Evolutionary conservation across 352 stramenopile genomes (phyloP).

Genomic region (Chrysophaeum taylorii): DNA sequence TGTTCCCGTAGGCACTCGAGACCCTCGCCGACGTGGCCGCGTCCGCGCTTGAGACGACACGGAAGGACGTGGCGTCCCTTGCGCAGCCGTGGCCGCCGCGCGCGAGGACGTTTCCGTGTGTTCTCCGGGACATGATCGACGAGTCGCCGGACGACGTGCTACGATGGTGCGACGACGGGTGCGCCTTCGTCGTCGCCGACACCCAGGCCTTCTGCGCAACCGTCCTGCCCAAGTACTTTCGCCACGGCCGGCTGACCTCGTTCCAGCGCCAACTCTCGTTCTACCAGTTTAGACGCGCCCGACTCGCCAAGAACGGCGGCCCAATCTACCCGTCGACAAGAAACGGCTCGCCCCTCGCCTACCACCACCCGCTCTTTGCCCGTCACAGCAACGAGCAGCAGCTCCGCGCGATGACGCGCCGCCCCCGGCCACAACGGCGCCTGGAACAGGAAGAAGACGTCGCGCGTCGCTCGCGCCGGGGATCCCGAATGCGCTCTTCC

Average conservation of each 20-base stretch:
- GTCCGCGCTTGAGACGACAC: not conserved
- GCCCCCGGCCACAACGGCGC: too few relatives aligned
- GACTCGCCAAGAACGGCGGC: not conserved
- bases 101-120: not conserved
- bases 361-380: not conserved
- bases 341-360: not conserved
- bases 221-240: not conserved
- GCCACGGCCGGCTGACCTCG: constrained; percentile 24
- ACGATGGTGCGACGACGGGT: not conserved
- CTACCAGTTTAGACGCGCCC: not conserved
- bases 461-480: too few relatives aligned
- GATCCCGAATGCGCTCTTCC: too few relatives aligned
- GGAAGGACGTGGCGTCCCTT: too few relatives aligned
- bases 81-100: not conserved
- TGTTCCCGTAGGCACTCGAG: too few relatives aligned
- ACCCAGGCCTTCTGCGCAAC: not conserved
- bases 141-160: not conserved
- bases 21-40: not conserved
- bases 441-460: too few relatives aligned
- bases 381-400: not conserved
- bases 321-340: too few relatives aligned
- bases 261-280: constrained; percentile 25
- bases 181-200: not conserved
- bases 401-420: not conserved
- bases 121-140: constrained; percentile 5